Evolutionary conservation across 2,329 filamentous ascomycete genomes (phyloP).

Genomic region (Capronia coronata): DNA sequence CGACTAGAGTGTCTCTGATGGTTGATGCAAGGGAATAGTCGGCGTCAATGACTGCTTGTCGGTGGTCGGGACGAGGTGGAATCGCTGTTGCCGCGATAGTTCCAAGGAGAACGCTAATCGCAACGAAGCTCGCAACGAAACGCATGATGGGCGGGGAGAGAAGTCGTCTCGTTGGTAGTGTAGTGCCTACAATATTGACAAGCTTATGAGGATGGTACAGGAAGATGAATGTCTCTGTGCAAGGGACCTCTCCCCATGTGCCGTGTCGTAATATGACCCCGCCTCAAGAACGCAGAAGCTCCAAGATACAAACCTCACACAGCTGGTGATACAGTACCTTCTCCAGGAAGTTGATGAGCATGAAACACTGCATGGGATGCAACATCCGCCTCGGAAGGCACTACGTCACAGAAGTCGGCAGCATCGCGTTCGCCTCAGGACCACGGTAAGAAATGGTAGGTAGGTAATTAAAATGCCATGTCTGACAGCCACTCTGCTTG

Average conservation of each 20-base stretch:
- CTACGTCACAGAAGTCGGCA: background rate
- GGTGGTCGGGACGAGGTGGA: slow-evolving; percentile 6
- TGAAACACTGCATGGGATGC: too few species aligned
- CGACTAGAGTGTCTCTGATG: slow-evolving; percentile 28
- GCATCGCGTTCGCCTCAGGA: background rate
- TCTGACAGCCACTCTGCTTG: background rate
- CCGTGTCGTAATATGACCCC: too few species aligned
- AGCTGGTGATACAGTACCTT: too few species aligned
- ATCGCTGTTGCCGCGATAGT: background rate
- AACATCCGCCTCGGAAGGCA: background rate
- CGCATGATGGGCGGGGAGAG: background rate
- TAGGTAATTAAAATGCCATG: background rate
- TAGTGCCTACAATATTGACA: too few species aligned
- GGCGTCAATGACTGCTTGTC: slow-evolving; percentile 8
- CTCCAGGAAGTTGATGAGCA: background rate
- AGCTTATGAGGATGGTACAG: too few species aligned
- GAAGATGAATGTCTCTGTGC: too few species aligned
- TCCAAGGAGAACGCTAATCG: slow-evolving; percentile 2
- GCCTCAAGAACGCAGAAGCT: too few species aligned
- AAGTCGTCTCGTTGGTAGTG: background rate
- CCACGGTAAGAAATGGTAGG: too few species aligned
- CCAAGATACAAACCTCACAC: too few species aligned
- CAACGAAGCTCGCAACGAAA: background rate
- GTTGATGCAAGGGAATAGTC: slow-evolving; percentile 15
- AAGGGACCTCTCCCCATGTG: too few species aligned